These are phyloP conservation scores for Coelastrella sp. DNA, from an alignment of 139 green algal genomes.

Conservation along the genomic window DNA sequence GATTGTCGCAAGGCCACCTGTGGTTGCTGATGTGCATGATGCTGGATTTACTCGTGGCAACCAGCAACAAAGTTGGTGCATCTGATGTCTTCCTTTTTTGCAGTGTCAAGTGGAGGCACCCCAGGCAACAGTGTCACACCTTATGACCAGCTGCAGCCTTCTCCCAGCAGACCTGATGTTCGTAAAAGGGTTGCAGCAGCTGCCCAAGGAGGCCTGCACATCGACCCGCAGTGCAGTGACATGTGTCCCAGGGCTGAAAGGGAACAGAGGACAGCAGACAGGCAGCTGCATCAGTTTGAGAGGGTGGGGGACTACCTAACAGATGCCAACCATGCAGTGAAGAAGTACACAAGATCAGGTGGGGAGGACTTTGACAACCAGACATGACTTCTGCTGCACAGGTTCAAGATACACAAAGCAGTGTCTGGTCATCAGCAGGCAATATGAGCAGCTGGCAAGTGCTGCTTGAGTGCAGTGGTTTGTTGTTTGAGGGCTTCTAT, in stretches of 20 bases:
- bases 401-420: background rate
- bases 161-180: background rate
- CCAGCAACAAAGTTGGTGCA: no score
- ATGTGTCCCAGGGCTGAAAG: conserved; percentile 80
- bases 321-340: conserved; percentile 70
- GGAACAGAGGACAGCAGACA: conserved; percentile 54
- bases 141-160: background rate
- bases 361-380: background rate
- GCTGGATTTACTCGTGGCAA: no score
- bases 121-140: background rate
- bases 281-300: conserved; percentile 80
- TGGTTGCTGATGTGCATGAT: background rate
- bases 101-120: background rate
- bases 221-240: conserved; percentile 60
- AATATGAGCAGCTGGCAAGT: no score
- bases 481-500: no score
- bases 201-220: background rate
- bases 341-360: conserved; percentile 77
- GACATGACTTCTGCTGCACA: background rate
- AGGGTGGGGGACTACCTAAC: conserved; percentile 60
- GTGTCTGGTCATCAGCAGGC: background rate
- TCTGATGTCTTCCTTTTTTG: background rate
- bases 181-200: background rate
- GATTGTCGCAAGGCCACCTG: no score
- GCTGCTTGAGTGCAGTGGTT: no score